phyloP scores from a whole-genome alignment of 352 stramenopile genomes.

The Halophytophthora batemanensis region DNA sequence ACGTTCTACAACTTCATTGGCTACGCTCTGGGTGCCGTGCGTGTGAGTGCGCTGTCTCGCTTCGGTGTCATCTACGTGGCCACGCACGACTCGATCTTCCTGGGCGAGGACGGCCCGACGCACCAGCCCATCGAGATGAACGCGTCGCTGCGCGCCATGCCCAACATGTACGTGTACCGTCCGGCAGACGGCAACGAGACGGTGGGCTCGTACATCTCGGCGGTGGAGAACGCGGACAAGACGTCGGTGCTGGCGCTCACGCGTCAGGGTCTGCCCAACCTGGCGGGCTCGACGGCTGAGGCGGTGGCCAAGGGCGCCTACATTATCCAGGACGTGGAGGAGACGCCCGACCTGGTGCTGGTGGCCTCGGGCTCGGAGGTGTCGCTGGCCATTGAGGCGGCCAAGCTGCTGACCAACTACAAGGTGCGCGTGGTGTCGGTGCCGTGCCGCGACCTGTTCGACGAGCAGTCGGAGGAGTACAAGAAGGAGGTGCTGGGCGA shows the following conservation, averaged over 20 bases:
- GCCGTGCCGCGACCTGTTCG: slow-evolving; percentile 97
- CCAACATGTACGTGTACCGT: slow-evolving; percentile 98
- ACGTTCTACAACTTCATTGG: slow-evolving; percentile 99
- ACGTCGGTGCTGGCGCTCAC: slow-evolving; percentile 94
- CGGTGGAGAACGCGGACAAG: slow-evolving; percentile 78
- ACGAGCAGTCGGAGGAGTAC: slow-evolving; percentile 95
- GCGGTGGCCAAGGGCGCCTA: slow-evolving; percentile 91
- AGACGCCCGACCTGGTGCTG: slow-evolving; percentile 89
- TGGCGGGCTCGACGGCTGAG: slow-evolving; percentile 88
- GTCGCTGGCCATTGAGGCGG: slow-evolving; percentile 92
- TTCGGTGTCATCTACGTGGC: slow-evolving; percentile 98
- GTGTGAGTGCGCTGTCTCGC: slow-evolving; percentile 92
- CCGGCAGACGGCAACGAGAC: slow-evolving; percentile 98
- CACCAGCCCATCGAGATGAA: slow-evolving; percentile 99
- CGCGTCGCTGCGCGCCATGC: slow-evolving; percentile 94
- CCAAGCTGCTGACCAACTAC: slow-evolving; percentile 82
- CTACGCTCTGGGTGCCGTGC: slow-evolving; percentile 95
- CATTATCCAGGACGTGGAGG: slow-evolving; percentile 70
- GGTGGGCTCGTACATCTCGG: slow-evolving; percentile 92
- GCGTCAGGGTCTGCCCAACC: slow-evolving; percentile 88
- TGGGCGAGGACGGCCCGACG: slow-evolving; percentile 99
- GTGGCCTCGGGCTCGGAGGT: slow-evolving; percentile 96
- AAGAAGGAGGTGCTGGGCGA: slow-evolving; percentile 94
- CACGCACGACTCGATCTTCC: slow-evolving; percentile 99
- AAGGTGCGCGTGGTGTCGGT: slow-evolving; percentile 96